Percentiles rank a stretch among this genome's conserved stretches.
Evolutionary conservation across 495 filamentous ascomycete genomes (phyloP).

Genomic region (Trichoderma erinaceum): DNA sequence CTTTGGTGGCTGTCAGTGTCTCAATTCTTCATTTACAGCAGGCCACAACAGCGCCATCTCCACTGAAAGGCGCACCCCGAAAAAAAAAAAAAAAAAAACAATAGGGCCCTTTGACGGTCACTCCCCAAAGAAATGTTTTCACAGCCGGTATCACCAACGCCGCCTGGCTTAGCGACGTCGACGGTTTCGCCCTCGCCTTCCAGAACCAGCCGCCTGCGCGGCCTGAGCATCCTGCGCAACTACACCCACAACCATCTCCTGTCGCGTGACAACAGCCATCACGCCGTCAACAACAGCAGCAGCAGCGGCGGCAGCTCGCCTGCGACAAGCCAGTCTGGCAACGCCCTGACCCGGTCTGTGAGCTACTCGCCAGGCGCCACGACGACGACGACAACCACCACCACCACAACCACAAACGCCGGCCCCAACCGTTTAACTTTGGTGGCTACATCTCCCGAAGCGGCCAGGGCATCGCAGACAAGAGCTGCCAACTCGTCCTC

Average conservation of each 20-base stretch:
- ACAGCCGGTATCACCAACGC: conserved; percentile 15
- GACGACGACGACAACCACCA: conserved; percentile 18
- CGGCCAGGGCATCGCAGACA: not conserved
- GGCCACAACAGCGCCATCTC: not conserved
- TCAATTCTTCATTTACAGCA: conserved; percentile 8
- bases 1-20: not conserved
- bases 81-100: not conserved
- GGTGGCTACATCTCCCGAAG: conserved; percentile 2
- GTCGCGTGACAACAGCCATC: conserved; percentile 43
- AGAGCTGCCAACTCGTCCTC: not conserved
- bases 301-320: conserved; percentile 20
- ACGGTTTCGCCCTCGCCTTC: not conserved
- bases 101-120: too few relatives aligned
- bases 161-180: conserved; percentile 8
- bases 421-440: conserved; percentile 18
- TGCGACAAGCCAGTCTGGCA: conserved; percentile 20
- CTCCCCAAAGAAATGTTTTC: conserved; percentile 14
- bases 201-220: conserved; percentile 47
- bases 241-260: conserved; percentile 63
- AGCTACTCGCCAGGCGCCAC: conserved; percentile 19
- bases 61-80: not conserved
- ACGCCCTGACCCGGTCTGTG: conserved; percentile 19
- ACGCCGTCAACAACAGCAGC: conserved; percentile 29
- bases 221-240: conserved; percentile 66
- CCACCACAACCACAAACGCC: conserved; percentile 23